Conservation (phyloP, 768 basidiomycete genomes). For the Rhizopogon roseolus region DNA sequence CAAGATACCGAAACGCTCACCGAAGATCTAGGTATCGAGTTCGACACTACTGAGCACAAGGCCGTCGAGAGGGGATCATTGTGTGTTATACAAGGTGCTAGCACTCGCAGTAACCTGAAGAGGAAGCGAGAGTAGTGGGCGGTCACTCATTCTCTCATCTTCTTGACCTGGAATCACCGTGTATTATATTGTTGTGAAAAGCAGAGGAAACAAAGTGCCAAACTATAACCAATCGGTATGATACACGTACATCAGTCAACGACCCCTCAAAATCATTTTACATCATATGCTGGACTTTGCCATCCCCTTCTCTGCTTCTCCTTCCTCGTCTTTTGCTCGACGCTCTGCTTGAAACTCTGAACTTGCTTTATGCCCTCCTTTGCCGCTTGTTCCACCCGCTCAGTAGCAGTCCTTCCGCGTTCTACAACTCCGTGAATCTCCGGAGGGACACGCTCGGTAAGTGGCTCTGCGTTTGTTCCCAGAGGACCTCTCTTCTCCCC, state of each 20-base stretch:
- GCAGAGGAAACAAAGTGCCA: not conserved
- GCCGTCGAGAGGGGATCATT: slow-evolving; percentile 61
- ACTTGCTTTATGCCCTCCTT: slow-evolving; percentile 33
- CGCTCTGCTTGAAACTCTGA: slow-evolving; percentile 38
- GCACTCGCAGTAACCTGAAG: slow-evolving; percentile 37
- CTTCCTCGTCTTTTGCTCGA: slow-evolving; percentile 33
- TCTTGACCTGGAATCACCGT: not conserved
- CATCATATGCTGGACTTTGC: slow-evolving; percentile 47
- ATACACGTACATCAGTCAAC: not conserved
- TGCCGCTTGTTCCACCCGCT: slow-evolving; percentile 28
- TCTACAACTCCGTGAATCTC: slow-evolving; percentile 1
- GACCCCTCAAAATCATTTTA: slow-evolving; percentile 1
- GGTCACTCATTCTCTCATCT: not conserved
- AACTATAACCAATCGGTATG: not conserved
- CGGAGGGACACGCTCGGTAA: slow-evolving; percentile 8
- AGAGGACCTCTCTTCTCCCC: slow-evolving; percentile 66
- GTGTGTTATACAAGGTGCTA: slow-evolving; percentile 32
- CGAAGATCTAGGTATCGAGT: slow-evolving; percentile 80
- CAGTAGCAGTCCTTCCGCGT: slow-evolving; percentile 17
- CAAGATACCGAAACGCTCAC: slow-evolving; percentile 59
- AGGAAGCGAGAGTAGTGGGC: slow-evolving; percentile 39
- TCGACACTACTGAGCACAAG: slow-evolving; percentile 68
- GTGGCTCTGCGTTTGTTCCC: slow-evolving; percentile 44
- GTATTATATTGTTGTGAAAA: not conserved
- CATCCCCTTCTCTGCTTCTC: slow-evolving; percentile 40